Evolutionary conservation across 2,329 filamentous ascomycete genomes (phyloP).

Genomic region (Apiospora rasikravindrae): DNA sequence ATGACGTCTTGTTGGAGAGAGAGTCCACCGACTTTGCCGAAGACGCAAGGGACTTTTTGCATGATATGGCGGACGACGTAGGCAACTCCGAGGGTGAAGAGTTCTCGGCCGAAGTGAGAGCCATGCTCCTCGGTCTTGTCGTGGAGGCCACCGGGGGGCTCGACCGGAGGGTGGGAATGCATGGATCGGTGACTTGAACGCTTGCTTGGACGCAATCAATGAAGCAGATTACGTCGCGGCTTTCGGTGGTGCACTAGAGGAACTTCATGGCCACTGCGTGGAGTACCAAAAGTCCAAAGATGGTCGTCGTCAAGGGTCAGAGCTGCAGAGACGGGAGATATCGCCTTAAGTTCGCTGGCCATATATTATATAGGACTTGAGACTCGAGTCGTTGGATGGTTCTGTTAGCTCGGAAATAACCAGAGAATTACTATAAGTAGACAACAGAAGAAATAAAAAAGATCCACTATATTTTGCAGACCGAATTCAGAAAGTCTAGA

Average conservation of each 20-base stretch:
- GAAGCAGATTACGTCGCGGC: not conserved
- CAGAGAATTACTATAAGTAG: no score
- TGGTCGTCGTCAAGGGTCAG: no score
- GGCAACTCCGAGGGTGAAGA: not conserved
- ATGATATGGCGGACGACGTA: not conserved
- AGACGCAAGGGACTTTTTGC: not conserved
- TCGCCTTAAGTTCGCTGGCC: no score
- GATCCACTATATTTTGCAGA: no score
- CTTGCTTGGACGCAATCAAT: not conserved
- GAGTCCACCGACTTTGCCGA: not conserved
- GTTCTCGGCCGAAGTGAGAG: not conserved
- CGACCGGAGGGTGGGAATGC: not conserved
- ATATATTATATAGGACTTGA: no score
- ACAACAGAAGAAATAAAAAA: no score
- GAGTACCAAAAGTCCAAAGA: not conserved
- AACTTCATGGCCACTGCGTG: not conserved
- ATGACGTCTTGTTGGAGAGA: not conserved
- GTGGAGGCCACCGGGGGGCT: not conserved
- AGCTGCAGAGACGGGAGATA: not conserved
- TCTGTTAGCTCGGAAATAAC: no score
- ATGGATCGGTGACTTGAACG: not conserved
- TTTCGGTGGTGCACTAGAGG: not conserved
- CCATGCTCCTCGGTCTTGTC: not conserved
- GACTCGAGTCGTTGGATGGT: no score
- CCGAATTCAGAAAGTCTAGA: no score